These are phyloP conservation scores for Eragrostis curvula DNA, from an alignment of 176 grass and related monocot species.

Conservation along the genomic window DNA sequence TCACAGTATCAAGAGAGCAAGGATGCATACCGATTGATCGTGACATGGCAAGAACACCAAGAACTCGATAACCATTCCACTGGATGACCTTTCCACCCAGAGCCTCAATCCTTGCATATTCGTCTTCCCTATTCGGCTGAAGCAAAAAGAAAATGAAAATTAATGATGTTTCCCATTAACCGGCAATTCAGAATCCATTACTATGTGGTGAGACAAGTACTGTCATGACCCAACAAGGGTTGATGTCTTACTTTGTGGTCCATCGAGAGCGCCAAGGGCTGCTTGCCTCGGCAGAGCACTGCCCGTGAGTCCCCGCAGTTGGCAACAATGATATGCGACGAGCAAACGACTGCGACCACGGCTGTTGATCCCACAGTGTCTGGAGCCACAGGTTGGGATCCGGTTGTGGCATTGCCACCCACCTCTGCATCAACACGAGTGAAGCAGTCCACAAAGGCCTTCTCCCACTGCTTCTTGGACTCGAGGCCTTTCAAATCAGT, in stretches of 20 bases:
- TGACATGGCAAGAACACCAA: constrained; percentile 96
- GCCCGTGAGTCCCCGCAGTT: constrained; percentile 93
- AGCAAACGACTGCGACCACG: constrained; percentile 66
- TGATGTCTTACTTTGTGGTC: constrained; percentile 79
- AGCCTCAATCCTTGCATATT: constrained; percentile 63
- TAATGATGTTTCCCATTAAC: neutral
- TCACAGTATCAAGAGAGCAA: neutral
- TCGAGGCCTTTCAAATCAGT: constrained; percentile 22
- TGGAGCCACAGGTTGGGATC: constrained; percentile 58
- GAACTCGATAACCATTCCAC: constrained; percentile 76
- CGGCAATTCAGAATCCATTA: neutral
- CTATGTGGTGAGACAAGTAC: neutral
- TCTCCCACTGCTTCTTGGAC: constrained; percentile 67
- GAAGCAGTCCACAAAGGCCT: constrained; percentile 71
- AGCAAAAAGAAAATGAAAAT: neutral
- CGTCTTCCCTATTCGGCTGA: constrained; percentile 73
- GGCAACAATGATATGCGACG: constrained; percentile 73
- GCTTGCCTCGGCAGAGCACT: constrained; percentile 84
- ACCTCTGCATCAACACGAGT: constrained; percentile 65
- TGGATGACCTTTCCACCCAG: constrained; percentile 70
- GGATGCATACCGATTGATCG: constrained; percentile 73
- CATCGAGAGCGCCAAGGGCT: constrained; percentile 65
- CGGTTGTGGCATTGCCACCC: constrained; percentile 30
- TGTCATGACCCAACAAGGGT: neutral
- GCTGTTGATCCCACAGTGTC: constrained; percentile 89